Evolutionary conservation across 331 rosid genomes (phyloP).

Genomic region (Quercus tomentella): DNA sequence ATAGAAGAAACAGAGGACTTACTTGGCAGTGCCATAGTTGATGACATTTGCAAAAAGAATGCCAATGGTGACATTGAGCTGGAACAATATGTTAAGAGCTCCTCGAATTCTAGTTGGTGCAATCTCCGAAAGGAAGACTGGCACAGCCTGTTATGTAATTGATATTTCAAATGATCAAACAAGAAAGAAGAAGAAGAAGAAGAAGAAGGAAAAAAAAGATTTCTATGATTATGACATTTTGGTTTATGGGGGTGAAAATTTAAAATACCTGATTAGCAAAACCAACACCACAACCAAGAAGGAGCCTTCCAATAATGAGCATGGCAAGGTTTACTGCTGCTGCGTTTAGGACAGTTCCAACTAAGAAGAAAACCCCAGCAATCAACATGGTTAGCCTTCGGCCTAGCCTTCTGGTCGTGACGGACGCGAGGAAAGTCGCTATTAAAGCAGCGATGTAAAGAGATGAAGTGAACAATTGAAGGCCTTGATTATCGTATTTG

Average conservation of each 20-base stretch:
- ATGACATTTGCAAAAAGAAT: constrained; percentile 33
- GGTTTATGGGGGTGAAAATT: background rate
- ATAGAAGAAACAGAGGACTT: background rate
- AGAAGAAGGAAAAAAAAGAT: background rate
- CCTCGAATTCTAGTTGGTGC: constrained; percentile 44
- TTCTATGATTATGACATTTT: background rate
- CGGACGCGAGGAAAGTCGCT: constrained; percentile 50
- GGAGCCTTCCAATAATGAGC: constrained; percentile 54
- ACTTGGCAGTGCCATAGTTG: constrained; percentile 35
- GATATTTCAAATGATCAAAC: background rate
- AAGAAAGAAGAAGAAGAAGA: background rate
- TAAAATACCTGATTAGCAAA: constrained; percentile 58
- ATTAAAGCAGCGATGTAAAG: constrained; percentile 67
- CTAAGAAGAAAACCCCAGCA: constrained; percentile 49
- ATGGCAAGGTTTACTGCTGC: constrained; percentile 12
- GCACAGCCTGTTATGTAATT: constrained; percentile 24
- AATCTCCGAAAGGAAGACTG: constrained; percentile 44
- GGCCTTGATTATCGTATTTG: constrained; percentile 54
- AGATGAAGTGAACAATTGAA: constrained; percentile 75
- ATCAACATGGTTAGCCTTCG: constrained; percentile 49
- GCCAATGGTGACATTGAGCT: constrained; percentile 34
- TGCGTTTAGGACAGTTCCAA: constrained; percentile 44
- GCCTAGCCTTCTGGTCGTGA: constrained; percentile 33
- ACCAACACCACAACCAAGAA: constrained; percentile 72
- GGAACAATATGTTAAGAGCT: constrained; percentile 38